phyloP scores from a whole-genome alignment of 2,329 filamentous ascomycete genomes.

The Sarocladium brachiariae region DNA sequence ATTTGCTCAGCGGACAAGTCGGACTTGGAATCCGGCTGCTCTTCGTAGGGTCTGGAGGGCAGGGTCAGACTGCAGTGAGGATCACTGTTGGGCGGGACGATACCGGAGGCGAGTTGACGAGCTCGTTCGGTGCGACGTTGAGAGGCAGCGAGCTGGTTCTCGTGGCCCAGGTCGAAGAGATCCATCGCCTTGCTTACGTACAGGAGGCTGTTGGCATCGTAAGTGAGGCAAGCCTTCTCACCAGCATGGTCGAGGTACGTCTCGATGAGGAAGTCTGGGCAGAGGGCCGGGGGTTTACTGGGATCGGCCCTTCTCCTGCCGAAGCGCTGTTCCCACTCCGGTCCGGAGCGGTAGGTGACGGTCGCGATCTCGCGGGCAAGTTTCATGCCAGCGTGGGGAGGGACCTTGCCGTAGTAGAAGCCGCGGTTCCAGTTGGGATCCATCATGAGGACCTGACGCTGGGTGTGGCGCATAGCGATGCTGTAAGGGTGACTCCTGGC shows the following conservation, averaged over 20 bases:
- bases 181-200: constrained; percentile 99
- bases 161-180: constrained; percentile 79
- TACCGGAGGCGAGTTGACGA: constrained; percentile 46
- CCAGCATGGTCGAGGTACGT: constrained; percentile 97
- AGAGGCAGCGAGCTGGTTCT: constrained; percentile 58
- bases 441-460: constrained; percentile 98
- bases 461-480: constrained; percentile 96
- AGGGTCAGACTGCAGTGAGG: constrained; percentile 68
- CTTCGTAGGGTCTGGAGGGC: constrained; percentile 77
- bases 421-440: constrained; percentile 95
- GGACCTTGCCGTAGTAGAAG: constrained; percentile 83
- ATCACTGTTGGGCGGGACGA: constrained; percentile 38
- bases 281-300: constrained; percentile 82
- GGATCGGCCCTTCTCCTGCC: constrained; percentile 81
- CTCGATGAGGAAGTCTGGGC: constrained; percentile 94
- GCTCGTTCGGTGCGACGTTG: constrained; percentile 56
- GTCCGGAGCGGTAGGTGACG: constrained; percentile 91
- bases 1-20: constrained; percentile 20
- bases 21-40: constrained; percentile 55
- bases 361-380: constrained; percentile 95
- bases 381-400: constrained; percentile 96
- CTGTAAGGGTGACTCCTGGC: constrained; percentile 94
- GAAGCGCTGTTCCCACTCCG: constrained; percentile 96
- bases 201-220: constrained; percentile 89
- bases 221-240: constrained; percentile 96